phyloP scores from a whole-genome alignment of 345 rosid genomes.

The Draba incana region DNA sequence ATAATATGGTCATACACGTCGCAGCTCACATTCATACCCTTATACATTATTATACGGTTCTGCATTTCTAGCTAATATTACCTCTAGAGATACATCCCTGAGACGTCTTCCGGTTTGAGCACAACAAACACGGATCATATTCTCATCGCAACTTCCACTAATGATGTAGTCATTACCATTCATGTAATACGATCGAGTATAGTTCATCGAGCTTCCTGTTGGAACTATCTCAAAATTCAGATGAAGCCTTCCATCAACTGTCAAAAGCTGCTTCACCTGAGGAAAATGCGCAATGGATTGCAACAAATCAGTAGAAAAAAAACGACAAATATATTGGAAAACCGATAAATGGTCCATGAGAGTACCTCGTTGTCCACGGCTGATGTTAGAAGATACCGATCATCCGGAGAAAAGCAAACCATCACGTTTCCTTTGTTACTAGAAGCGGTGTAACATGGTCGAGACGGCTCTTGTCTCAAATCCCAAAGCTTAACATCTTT shows the following conservation, averaged over 20 bases:
- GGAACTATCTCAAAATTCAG: slow-evolving; percentile 70
- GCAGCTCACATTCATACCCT: slow-evolving; percentile 5
- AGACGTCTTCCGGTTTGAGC: slow-evolving; percentile 99
- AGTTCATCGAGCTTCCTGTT: slow-evolving; percentile 82
- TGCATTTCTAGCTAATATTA: no score
- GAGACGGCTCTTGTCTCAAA: slow-evolving; percentile 74
- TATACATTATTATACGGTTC: background rate
- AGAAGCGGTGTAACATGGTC: slow-evolving; percentile 78
- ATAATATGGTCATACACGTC: background rate
- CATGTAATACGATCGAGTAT: slow-evolving; percentile 93
- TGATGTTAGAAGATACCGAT: slow-evolving; percentile 91
- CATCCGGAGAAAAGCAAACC: slow-evolving; percentile 99
- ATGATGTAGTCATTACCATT: slow-evolving; percentile 91
- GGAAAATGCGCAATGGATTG: slow-evolving; percentile 17
- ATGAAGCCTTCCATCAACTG: slow-evolving; percentile 90
- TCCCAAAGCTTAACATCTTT: slow-evolving; percentile 93
- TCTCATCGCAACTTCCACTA: slow-evolving; percentile 94
- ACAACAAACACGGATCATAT: slow-evolving; percentile 83
- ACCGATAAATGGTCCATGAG: background rate
- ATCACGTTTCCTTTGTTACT: slow-evolving; percentile 92
- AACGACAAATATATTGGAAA: background rate
- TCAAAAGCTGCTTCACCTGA: slow-evolving; percentile 86
- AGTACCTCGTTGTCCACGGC: slow-evolving; percentile 97
- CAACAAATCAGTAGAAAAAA: background rate
- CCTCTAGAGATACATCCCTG: slow-evolving; percentile 91